Evolutionary conservation across 352 stramenopile species (phyloP).

Genomic region (Pythium brassicae): DNA sequence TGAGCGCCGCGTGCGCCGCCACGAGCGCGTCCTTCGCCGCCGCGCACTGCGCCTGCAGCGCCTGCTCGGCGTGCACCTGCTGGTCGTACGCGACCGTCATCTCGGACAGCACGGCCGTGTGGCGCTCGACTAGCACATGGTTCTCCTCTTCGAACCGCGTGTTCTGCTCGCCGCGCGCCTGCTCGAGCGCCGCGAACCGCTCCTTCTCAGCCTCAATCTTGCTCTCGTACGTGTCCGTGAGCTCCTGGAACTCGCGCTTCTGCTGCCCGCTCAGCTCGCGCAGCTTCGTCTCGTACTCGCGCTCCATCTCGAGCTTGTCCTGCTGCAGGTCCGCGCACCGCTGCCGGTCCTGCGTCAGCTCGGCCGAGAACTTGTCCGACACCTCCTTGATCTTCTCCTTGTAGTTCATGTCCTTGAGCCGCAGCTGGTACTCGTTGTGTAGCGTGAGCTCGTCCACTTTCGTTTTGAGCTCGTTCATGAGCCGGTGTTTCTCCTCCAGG

Average conservation of each 20-base stretch:
- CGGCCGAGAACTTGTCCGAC: conserved; percentile 91
- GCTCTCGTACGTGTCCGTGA: conserved; percentile 88
- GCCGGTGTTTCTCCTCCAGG: conserved; percentile 89
- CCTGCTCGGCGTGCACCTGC: conserved; percentile 85
- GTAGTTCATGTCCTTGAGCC: conserved; percentile 95
- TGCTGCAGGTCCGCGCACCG: conserved; percentile 86
- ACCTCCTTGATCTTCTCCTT: conserved; percentile 95
- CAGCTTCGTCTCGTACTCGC: conserved; percentile 90
- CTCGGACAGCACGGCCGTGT: conserved; percentile 86
- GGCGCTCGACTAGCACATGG: conserved; percentile 69
- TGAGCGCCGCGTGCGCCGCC: conserved; percentile 86
- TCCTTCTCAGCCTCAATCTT: conserved; percentile 92
- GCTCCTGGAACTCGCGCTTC: conserved; percentile 86
- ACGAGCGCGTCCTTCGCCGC: conserved; percentile 69
- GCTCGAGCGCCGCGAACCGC: conserved; percentile 77
- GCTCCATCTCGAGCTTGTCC: conserved; percentile 90
- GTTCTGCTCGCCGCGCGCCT: conserved; percentile 70
- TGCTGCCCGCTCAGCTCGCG: conserved; percentile 87
- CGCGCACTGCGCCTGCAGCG: conserved; percentile 58
- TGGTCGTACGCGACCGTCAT: conserved; percentile 91
- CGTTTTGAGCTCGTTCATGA: conserved; percentile 92
- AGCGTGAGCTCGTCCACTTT: conserved; percentile 93
- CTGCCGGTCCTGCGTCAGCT: conserved; percentile 91
- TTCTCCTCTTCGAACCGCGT: conserved; percentile 74
- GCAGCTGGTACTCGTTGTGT: conserved; percentile 95